Conservation (phyloP, 2,329 filamentous ascomycete species). For the Cladobotryum mycophilum region DNA sequence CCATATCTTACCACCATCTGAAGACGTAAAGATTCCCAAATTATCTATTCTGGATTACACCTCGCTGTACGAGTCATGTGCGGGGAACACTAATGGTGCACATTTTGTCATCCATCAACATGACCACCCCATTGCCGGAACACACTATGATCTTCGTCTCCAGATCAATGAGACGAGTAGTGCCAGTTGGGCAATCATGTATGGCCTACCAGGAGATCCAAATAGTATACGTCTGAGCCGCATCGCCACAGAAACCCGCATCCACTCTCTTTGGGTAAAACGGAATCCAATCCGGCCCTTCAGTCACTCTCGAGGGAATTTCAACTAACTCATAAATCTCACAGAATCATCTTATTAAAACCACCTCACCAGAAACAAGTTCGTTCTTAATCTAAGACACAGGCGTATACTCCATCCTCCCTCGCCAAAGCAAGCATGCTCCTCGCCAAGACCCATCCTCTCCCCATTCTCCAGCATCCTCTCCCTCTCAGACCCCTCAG, state of each 20-base stretch:
- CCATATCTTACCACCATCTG: slow-evolving; percentile 19
- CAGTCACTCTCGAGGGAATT: no score
- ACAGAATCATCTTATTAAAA: slow-evolving; percentile 57
- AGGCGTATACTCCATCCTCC: no score
- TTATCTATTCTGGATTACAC: no score
- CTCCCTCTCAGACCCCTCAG: no score
- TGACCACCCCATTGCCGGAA: slow-evolving; percentile 63
- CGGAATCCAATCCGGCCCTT: no score
- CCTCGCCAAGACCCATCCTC: slow-evolving; percentile 30
- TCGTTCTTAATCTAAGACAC: slow-evolving; percentile 37
- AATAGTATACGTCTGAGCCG: no score
- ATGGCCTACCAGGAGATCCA: slow-evolving; percentile 41
- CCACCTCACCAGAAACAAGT: slow-evolving; percentile 46
- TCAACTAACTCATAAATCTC: neutral
- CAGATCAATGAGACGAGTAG: slow-evolving; percentile 64
- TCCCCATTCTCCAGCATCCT: no score
- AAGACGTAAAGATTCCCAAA: no score
- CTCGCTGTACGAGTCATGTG: no score
- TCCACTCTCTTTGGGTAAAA: no score
- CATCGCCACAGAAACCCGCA: no score
- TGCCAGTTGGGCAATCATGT: slow-evolving; percentile 60
- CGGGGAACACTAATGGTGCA: neutral
- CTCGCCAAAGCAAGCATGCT: slow-evolving; percentile 24
- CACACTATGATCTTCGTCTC: slow-evolving; percentile 62
- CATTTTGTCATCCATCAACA: slow-evolving; percentile 70